Conservation (phyloP, 179 eudicot species). For the Carnegiea gigantea region DNA sequence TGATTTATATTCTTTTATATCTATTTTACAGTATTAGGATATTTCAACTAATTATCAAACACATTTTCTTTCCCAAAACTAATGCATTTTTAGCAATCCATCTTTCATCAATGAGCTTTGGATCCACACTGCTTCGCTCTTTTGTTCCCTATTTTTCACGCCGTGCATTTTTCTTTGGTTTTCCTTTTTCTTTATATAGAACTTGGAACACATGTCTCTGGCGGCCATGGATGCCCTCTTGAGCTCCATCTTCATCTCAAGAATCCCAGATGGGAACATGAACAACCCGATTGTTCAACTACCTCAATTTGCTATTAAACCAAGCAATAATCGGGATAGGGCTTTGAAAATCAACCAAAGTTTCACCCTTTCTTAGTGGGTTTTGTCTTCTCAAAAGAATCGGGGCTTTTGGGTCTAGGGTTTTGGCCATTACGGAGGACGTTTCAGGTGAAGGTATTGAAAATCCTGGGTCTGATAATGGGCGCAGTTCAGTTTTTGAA, state of each 20-base stretch:
- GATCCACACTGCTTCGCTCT: background rate
- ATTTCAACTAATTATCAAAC: too few relatives aligned
- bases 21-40: too few relatives aligned
- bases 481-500: too few relatives aligned
- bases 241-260: too few relatives aligned
- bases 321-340: too few relatives aligned
- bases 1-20: too few relatives aligned
- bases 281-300: too few relatives aligned
- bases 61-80: too few relatives aligned
- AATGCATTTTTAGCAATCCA: background rate
- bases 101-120: background rate
- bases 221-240: background rate
- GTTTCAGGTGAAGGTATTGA: conserved; percentile 40
- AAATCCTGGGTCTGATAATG: conserved; percentile 3
- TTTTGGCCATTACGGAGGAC: conserved; percentile 42
- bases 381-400: background rate
- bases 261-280: too few relatives aligned
- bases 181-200: too few relatives aligned
- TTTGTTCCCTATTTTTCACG: background rate
- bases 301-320: too few relatives aligned
- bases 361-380: conserved; percentile 25
- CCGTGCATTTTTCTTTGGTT: background rate
- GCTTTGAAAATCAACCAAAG: conserved; percentile 5
- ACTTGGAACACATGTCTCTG: background rate
- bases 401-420: conserved; percentile 32